Conservation (phyloP, 208 protist species). For the Strigomonas oncopelti region DNA sequence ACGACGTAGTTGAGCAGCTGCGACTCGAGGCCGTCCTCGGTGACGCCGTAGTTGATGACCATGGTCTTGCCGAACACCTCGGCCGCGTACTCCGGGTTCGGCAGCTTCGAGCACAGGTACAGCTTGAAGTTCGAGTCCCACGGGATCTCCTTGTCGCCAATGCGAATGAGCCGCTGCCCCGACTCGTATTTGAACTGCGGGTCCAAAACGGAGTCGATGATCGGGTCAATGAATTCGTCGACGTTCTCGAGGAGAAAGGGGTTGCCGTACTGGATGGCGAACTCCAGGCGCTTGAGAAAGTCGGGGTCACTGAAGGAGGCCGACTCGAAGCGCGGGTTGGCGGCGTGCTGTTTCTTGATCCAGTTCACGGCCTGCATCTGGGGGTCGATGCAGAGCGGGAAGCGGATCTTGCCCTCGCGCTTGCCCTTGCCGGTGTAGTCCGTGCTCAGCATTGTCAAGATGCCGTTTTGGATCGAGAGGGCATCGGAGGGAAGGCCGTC, state of each 20-base stretch:
- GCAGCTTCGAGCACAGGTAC: conserved; percentile 97
- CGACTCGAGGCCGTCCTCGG: conserved; percentile 96
- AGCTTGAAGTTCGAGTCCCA: conserved; percentile 98
- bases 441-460: conserved; percentile 92
- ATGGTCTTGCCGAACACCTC: conserved; percentile 97
- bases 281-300: conserved; percentile 97
- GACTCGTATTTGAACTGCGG: conserved; percentile 91
- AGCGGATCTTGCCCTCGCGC: conserved; percentile 85
- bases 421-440: conserved; percentile 76
- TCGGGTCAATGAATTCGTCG: conserved; percentile 98
- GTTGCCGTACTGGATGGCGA: conserved; percentile 97
- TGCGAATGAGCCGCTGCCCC: conserved; percentile 85
- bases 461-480: conserved; percentile 98
- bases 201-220: conserved; percentile 98
- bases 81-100: conserved; percentile 98
- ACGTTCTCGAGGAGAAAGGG: conserved; percentile 98
- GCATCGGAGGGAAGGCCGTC: conserved; percentile 98
- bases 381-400: conserved; percentile 98
- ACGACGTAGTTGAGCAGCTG: conserved; percentile 99
- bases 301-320: conserved; percentile 95
- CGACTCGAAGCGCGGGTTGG: conserved; percentile 90
- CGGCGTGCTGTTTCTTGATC: conserved; percentile 97
- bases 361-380: conserved; percentile 98
- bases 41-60: conserved; percentile 99
- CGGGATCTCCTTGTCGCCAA: conserved; percentile 96